Evolutionary conservation across 805 yeast species (phyloP).

Genomic region (Wickerhamomyces sydowiorum): DNA sequence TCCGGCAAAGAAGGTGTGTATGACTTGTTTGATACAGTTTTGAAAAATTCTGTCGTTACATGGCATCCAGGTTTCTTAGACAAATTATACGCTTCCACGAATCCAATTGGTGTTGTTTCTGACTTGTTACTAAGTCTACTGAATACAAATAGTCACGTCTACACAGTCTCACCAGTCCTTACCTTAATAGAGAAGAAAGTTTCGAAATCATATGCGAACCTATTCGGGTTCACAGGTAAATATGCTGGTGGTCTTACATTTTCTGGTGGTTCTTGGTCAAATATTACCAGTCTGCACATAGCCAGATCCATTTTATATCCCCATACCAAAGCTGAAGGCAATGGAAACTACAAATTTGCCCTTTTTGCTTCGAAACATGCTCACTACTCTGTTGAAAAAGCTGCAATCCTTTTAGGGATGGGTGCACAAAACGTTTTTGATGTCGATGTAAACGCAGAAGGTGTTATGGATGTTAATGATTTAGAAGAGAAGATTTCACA

Average conservation of each 20-base stretch:
- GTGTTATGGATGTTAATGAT: slow-evolving; percentile 46
- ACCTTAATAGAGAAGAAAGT: slow-evolving; percentile 69
- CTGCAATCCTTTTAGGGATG: slow-evolving; percentile 70
- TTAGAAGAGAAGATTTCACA: slow-evolving; percentile 39
- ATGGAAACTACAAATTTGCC: slow-evolving; percentile 49
- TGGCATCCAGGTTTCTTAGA: slow-evolving; percentile 88
- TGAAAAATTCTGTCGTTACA: slow-evolving; percentile 68
- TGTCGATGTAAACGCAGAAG: slow-evolving; percentile 49
- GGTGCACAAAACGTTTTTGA: slow-evolving; percentile 62
- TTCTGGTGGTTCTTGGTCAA: slow-evolving; percentile 86
- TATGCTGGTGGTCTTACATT: slow-evolving; percentile 79
- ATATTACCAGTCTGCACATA: slow-evolving; percentile 70
- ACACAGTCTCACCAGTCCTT: slow-evolving; percentile 76
- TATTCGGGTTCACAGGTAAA: slow-evolving; percentile 51
- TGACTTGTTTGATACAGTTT: slow-evolving; percentile 45
- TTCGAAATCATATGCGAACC: slow-evolving; percentile 58
- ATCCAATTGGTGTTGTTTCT: slow-evolving; percentile 74
- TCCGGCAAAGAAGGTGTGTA: slow-evolving; percentile 39
- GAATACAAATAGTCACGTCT: slow-evolving; percentile 83
- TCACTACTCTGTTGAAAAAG: slow-evolving; percentile 77
- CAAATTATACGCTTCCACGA: slow-evolving; percentile 78
- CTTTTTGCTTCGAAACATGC: slow-evolving; percentile 67
- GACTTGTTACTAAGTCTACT: slow-evolving; percentile 63
- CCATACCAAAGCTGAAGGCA: slow-evolving; percentile 62
- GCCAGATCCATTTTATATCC: slow-evolving; percentile 67